Percentiles rank a stretch among this genome's conserved stretches.
Conservation (phyloP, 345 rosid genomes). For the Turnera subulata region DNA sequence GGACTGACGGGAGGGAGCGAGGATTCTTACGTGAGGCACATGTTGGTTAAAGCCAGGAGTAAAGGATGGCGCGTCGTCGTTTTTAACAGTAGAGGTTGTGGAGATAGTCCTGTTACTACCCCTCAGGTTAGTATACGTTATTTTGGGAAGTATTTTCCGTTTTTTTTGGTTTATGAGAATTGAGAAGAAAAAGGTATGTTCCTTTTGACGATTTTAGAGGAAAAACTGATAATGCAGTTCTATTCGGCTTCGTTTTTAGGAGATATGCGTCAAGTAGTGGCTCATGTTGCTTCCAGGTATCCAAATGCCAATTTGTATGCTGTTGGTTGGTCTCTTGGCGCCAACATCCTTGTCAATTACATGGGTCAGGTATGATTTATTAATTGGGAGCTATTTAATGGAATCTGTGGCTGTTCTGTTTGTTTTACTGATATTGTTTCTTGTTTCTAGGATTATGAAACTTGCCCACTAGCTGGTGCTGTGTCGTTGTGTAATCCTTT, state of each 20-base stretch:
- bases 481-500: slow-evolving; percentile 93
- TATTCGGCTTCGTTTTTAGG: slow-evolving; percentile 95
- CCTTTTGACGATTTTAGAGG: neutral
- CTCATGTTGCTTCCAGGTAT: slow-evolving; percentile 48
- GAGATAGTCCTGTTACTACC: slow-evolving; percentile 73
- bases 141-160: too few species aligned
- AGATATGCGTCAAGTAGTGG: slow-evolving; percentile 69
- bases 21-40: slow-evolving; percentile 80
- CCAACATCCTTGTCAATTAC: slow-evolving; percentile 86
- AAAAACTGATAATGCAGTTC: slow-evolving; percentile 53
- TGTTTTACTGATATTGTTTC: neutral
- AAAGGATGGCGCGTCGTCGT: slow-evolving; percentile 89
- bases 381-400: neutral
- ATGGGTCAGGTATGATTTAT: slow-evolving; percentile 55
- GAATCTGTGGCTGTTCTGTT: neutral
- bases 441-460: slow-evolving; percentile 50
- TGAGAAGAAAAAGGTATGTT: too few species aligned
- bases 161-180: neutral
- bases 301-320: slow-evolving; percentile 84
- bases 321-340: slow-evolving; percentile 95
- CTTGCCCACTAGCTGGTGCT: slow-evolving; percentile 69
- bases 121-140: slow-evolving; percentile 77
- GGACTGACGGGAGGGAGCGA: slow-evolving; percentile 88
- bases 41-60: slow-evolving; percentile 57
- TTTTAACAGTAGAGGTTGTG: slow-evolving; percentile 89